phyloP scores from a whole-genome alignment of 257 asterid species.

The Leonotis leonurus region DNA sequence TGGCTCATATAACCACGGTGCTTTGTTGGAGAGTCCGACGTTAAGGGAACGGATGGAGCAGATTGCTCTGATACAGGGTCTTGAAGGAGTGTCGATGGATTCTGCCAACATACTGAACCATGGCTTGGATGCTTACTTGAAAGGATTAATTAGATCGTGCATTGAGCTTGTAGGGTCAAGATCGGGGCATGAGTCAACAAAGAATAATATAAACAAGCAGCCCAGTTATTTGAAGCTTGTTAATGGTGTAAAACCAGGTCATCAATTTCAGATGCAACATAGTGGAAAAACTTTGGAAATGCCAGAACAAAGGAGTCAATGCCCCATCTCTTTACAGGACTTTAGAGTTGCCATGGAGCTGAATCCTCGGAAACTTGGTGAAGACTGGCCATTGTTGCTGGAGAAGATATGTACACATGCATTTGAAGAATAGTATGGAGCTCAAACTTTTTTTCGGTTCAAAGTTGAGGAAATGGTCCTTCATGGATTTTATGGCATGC shows the following conservation, averaged over 20 bases:
- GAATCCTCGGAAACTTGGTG: conserved; percentile 87
- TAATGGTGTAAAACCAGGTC: conserved; percentile 64
- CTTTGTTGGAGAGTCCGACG: conserved; percentile 52
- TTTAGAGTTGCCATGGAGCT: conserved; percentile 92
- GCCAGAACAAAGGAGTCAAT: conserved; percentile 35
- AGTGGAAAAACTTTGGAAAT: conserved; percentile 37
- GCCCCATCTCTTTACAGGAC: conserved; percentile 70
- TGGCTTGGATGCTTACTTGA: conserved; percentile 73
- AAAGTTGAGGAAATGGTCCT: conserved; percentile 24
- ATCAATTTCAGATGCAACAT: conserved; percentile 48
- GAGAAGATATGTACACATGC: conserved; percentile 76
- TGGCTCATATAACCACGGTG: conserved; percentile 36
- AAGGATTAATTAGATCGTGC: conserved; percentile 67
- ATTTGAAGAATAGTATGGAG: conserved; percentile 48
- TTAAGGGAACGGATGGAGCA: conserved; percentile 82
- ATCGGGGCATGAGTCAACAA: conserved; percentile 37
- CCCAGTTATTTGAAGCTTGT: conserved; percentile 41
- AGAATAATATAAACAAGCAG: conserved; percentile 33
- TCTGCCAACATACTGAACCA: conserved; percentile 74
- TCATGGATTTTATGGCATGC: conserved; percentile 39
- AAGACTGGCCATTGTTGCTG: conserved; percentile 89
- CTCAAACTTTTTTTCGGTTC: conserved; percentile 17
- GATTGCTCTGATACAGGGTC: conserved; percentile 58
- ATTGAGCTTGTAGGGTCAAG: conserved; percentile 59
- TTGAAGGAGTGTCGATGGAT: conserved; percentile 82